phyloP scores from a whole-genome alignment of 2,329 filamentous ascomycete genomes.

The Claviceps capensis region DNA sequence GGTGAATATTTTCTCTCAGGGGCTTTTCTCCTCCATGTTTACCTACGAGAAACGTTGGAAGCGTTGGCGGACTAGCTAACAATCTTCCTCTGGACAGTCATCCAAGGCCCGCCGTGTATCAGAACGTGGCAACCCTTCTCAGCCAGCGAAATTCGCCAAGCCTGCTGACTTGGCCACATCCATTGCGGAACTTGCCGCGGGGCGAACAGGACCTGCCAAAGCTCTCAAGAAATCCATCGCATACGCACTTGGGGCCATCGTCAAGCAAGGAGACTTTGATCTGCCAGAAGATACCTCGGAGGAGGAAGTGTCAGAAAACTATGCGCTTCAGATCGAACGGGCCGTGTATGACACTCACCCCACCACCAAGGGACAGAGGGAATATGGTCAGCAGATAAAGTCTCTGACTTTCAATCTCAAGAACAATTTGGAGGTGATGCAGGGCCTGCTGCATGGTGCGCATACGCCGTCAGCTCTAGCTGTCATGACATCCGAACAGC shows the following conservation, averaged over 20 bases:
- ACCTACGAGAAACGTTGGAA: background rate
- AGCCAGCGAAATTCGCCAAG: slow-evolving; percentile 28
- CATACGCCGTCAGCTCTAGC: slow-evolving; percentile 65
- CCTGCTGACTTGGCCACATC: slow-evolving; percentile 37
- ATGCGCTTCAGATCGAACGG: slow-evolving; percentile 71
- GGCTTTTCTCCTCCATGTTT: no score
- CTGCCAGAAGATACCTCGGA: slow-evolving; percentile 50
- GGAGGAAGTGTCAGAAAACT: slow-evolving; percentile 50
- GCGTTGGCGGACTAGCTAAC: background rate
- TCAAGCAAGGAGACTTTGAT: slow-evolving; percentile 50
- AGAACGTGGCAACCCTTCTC: slow-evolving; percentile 29
- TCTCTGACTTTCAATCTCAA: slow-evolving; percentile 78
- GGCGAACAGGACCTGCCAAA: slow-evolving; percentile 55
- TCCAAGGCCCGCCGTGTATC: slow-evolving; percentile 39
- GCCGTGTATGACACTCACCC: slow-evolving; percentile 45
- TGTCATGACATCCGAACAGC: slow-evolving; percentile 79
- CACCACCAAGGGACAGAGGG: slow-evolving; percentile 27
- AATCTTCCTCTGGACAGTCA: slow-evolving; percentile 18
- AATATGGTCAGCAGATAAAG: slow-evolving; percentile 52
- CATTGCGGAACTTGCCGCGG: slow-evolving; percentile 42
- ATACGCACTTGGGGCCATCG: slow-evolving; percentile 49
- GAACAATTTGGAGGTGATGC: slow-evolving; percentile 66
- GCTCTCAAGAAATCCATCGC: slow-evolving; percentile 57
- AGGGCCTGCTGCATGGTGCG: slow-evolving; percentile 58
- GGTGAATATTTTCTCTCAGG: slow-evolving; percentile 4